A percentile compares a stretch with the other conserved stretches of the same genome.
Evolutionary conservation across 805 yeast genomes (phyloP).

Genomic region (Helenozyma baotianmanensis): DNA sequence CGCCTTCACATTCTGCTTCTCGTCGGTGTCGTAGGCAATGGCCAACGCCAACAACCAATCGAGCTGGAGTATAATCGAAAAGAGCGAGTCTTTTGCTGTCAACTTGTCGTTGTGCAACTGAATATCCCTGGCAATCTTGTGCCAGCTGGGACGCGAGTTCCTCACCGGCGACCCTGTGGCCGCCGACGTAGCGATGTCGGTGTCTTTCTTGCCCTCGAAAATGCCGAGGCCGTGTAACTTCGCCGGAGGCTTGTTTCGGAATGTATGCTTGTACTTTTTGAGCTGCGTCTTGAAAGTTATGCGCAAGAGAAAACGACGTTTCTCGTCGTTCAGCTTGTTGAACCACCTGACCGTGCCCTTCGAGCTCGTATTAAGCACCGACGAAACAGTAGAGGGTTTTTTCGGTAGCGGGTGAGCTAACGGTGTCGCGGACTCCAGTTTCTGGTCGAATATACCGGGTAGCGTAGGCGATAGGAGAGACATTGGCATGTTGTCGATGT

Average conservation of each 20-base stretch:
- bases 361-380: constrained; percentile 4
- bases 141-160: constrained; percentile 5
- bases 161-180: too few species aligned
- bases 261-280: constrained; percentile 11
- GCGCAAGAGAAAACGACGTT: constrained; percentile 23
- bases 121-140: constrained; percentile 5
- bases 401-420: constrained; percentile 15
- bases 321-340: constrained; percentile 22
- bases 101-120: constrained; percentile 5
- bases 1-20: constrained; percentile 1
- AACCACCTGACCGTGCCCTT: constrained; percentile 23
- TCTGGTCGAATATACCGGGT: constrained; percentile 22
- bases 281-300: constrained; percentile 18
- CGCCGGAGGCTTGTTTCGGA: constrained; percentile 10
- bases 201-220: constrained; percentile 5
- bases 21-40: constrained; percentile 8
- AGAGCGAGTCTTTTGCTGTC: constrained; percentile 15
- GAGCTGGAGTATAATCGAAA: constrained; percentile 16
- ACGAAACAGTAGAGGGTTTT: constrained; percentile 10
- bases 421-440: constrained; percentile 1
- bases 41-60: constrained; percentile 12
- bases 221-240: constrained; percentile 13
- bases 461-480: constrained; percentile 32
- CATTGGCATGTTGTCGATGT: constrained; percentile 25
- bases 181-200: too few species aligned